phyloP scores from a whole-genome alignment of 1,139 yeast species.

The Suhomyces kunorum region DNA sequence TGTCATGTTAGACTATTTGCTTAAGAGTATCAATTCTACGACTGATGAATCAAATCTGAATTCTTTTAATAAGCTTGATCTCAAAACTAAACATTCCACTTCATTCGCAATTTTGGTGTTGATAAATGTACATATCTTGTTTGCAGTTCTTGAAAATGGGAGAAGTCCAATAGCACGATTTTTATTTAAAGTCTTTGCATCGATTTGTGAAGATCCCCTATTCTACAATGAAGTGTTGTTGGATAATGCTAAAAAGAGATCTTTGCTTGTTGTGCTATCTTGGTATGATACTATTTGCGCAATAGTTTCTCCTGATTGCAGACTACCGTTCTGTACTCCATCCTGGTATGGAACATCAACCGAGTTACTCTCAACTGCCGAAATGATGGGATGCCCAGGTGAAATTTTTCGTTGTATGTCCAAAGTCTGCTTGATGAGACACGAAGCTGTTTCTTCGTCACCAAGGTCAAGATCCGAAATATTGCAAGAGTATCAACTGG shows the following conservation, averaged over 20 bases:
- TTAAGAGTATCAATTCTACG: conserved; percentile 31
- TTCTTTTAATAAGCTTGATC: conserved; percentile 7
- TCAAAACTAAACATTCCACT: conserved; percentile 33
- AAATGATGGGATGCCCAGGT: conserved; percentile 60
- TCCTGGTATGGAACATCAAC: conserved; percentile 50
- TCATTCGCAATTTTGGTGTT: conserved; percentile 52
- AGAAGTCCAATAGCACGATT: conserved; percentile 50
- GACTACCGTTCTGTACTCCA: conserved; percentile 52
- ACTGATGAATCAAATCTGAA: not conserved
- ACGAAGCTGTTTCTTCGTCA: conserved; percentile 25
- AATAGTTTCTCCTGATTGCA: conserved; percentile 54
- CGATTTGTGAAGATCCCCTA: conserved; percentile 41
- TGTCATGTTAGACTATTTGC: conserved; percentile 52
- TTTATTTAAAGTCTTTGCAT: conserved; percentile 50
- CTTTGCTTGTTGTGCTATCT: conserved; percentile 49
- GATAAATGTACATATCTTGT: conserved; percentile 52
- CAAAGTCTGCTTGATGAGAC: conserved; percentile 43
- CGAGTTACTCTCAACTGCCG: conserved; percentile 46
- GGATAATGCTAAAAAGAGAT: conserved; percentile 47
- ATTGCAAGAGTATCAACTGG: conserved; percentile 25
- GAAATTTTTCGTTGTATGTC: conserved; percentile 49
- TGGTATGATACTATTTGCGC: conserved; percentile 61
- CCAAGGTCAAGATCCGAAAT: conserved; percentile 13
- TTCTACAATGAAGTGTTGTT: conserved; percentile 27
- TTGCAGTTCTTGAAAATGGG: conserved; percentile 54